A percentile compares a stretch with the other conserved stretches of the same genome.
Evolutionary conservation across 805 yeast genomes (phyloP).

Genomic region (Phaffomyces antillensis): DNA sequence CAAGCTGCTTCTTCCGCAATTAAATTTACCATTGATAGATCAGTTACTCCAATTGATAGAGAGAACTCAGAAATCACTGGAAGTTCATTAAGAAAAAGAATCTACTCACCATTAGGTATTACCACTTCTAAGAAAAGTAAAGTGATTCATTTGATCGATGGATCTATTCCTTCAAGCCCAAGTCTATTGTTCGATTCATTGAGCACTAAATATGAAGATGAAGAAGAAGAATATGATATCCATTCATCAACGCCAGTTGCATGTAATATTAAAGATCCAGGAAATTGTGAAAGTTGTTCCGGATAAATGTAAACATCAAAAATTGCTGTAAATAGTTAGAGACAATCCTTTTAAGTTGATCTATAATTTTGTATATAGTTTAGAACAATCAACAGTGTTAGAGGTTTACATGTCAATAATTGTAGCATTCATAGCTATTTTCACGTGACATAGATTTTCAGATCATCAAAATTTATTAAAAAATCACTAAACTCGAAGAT

Average conservation of each 20-base stretch:
- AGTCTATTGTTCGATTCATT: background rate
- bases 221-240: constrained; percentile 6
- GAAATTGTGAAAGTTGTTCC: constrained; percentile 32
- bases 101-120: background rate
- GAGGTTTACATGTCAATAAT: background rate
- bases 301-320: constrained; percentile 18
- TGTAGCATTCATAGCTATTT: background rate
- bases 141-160: background rate
- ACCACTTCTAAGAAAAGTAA: background rate
- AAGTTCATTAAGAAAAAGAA: background rate
- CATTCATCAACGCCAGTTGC: constrained; percentile 13
- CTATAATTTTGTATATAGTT: background rate
- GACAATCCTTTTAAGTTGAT: background rate
- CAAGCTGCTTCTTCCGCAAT: constrained; percentile 97
- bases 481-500: background rate
- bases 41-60: constrained; percentile 27
- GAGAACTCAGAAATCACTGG: background rate
- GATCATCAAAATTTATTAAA: background rate
- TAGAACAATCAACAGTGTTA: background rate
- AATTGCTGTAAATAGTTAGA: background rate
- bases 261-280: constrained; percentile 17
- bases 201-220: background rate
- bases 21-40: constrained; percentile 69
- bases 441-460: background rate
- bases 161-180: background rate